A percentile compares a stretch with the other conserved stretches of the same genome.
phyloP scores from a whole-genome alignment of 2,329 filamentous ascomycete species.

The Arthrocladium fulminans region DNA sequence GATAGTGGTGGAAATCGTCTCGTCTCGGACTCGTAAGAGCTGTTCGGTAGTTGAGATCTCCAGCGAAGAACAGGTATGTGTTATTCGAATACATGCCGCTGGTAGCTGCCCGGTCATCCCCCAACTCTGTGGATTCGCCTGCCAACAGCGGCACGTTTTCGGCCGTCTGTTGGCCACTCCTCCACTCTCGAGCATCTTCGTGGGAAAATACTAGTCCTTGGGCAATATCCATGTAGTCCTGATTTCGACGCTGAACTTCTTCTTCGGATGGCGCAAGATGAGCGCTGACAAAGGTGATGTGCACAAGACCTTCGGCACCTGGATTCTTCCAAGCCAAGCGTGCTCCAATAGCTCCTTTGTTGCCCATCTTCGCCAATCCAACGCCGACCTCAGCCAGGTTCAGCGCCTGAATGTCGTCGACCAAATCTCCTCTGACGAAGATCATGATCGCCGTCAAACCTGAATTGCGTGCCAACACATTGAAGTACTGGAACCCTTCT shows the following conservation, averaged over 20 bases:
- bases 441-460: conserved; percentile 88
- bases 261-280: conserved; percentile 85
- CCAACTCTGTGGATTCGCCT: not conserved
- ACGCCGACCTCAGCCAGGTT: conserved; percentile 76
- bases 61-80: conserved; percentile 74
- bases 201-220: conserved; percentile 64
- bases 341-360: conserved; percentile 84
- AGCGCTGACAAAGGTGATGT: conserved; percentile 77
- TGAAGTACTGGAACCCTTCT: conserved; percentile 50
- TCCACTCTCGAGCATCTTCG: conserved; percentile 10
- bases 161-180: conserved; percentile 23
- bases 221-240: conserved; percentile 81
- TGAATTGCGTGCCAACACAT: conserved; percentile 62
- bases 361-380: conserved; percentile 79
- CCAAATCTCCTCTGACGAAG: conserved; percentile 58
- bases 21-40: conserved; percentile 55
- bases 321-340: conserved; percentile 47
- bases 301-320: conserved; percentile 35
- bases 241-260: conserved; percentile 64
- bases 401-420: conserved; percentile 53
- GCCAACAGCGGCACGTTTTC: conserved; percentile 30
- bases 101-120: conserved; percentile 25
- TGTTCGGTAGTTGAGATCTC: conserved; percentile 93
- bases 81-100: conserved; percentile 60
- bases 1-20: conserved; percentile 51